Evolutionary conservation across 305 asterid genomes (phyloP).

Genomic region (Solanum hybrid): DNA sequence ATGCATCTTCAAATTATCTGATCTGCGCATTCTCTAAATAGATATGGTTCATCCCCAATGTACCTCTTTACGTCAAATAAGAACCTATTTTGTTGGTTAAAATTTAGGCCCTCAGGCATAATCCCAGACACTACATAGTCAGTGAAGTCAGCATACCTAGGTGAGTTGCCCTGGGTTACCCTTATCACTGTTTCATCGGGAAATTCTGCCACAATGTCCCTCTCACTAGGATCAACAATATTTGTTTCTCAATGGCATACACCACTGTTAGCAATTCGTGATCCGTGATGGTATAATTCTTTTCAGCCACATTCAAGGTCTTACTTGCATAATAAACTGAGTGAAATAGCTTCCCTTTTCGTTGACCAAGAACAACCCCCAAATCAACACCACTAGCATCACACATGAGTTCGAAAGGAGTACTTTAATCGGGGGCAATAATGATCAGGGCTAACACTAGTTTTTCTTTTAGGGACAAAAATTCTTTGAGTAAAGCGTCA

Average conservation of each 20-base stretch:
- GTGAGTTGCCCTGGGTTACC: not conserved
- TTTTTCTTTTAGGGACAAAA: not conserved
- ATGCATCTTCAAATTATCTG: no score
- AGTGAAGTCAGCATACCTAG: not conserved
- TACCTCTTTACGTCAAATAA: not conserved
- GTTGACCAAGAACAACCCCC: not conserved
- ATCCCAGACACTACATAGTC: not conserved
- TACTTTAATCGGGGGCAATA: not conserved
- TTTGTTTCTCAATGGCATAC: not conserved
- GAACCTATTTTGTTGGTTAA: not conserved
- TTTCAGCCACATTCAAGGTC: not conserved
- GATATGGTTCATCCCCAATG: not conserved
- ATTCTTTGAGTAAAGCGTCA: not conserved
- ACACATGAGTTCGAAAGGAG: not conserved
- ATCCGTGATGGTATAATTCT: not conserved
- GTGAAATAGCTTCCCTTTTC: not conserved
- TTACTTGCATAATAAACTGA: not conserved
- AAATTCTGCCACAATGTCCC: not conserved
- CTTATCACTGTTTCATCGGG: not conserved
- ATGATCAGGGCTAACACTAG: no score
- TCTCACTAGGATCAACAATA: not conserved
- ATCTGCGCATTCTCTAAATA: not conserved
- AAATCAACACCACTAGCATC: not conserved
- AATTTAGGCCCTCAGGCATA: not conserved
- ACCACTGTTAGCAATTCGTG: not conserved